Base-by-base conservation (phyloP, 306 rosid genomes). In the Ammopiptanthus mongolicus region DNA sequence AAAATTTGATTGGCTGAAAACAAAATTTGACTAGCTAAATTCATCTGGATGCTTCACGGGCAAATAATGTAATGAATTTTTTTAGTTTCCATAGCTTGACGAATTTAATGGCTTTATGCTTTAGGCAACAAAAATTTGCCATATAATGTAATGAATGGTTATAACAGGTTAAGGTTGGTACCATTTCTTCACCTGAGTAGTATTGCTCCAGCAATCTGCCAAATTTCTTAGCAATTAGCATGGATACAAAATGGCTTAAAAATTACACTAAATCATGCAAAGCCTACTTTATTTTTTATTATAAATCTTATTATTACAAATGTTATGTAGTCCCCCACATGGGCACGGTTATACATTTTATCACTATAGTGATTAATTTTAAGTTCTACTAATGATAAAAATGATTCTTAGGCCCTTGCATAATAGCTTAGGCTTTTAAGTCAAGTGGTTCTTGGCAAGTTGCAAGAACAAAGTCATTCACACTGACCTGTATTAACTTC, bases 401-500 rank as follows among this genome's bases (percentile, higher is more conserved):
- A 23, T 29, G 19, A 3, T 25, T 61, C 61, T 15, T 61, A 7
- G 33, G 41, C 56, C 58, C 23, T n/a, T 64, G n/a, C 23, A 46
- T 33, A 77, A 58, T 29, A 61, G 53, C 31, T 73, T 60, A 57
- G 69, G 69, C 46, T 67, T 80, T 65, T 15, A 42, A 8, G 58
- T 66, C 65, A 33, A 64, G 28, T 71, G 28, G 66, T 64, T 53
- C 56, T 29, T 21, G 21, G 31, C 65, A 69, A 44, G 41, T 10
- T 69, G 44, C 51, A 65, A 62, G 28, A n/a, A 77, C 22, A 53
- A 80, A 80, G 42, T 31, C 57, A 77, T 88, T 69, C 69, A 84
- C 89, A 82, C 88, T 86, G 77, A 88, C 99, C 89, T 82, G 99
- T 92, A 83, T 90, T 15, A 78, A 95, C 99, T 73, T 95, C 99